phyloP scores from a whole-genome alignment of 257 asterid genomes.

The Solanum ahanhuiri region DNA sequence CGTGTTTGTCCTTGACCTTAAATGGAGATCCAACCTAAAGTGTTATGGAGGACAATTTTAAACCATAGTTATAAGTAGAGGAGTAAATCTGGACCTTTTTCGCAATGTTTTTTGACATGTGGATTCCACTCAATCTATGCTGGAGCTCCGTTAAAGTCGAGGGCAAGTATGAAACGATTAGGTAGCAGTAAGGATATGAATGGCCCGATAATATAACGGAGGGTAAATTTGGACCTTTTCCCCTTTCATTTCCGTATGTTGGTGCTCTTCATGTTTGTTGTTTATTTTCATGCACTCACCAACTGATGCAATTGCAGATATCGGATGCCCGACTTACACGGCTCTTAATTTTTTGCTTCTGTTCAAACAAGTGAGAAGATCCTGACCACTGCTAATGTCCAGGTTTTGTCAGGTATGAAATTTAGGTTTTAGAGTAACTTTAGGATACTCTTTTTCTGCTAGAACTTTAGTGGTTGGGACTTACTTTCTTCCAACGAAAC shows the following conservation, averaged over 20 bases:
- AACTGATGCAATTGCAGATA: not conserved
- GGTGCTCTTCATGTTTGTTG: not conserved
- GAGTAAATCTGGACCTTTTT: not conserved
- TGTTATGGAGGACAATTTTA: not conserved
- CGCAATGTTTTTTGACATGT: not conserved
- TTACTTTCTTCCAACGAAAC: not conserved
- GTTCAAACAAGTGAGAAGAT: not conserved
- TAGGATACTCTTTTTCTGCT: not conserved
- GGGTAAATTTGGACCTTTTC: not conserved
- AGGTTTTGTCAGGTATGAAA: not conserved
- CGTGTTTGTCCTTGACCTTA: not conserved
- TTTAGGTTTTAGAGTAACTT: not conserved
- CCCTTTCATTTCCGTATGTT: not conserved
- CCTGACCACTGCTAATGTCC: not conserved
- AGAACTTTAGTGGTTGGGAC: not conserved
- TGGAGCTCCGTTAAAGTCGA: not conserved
- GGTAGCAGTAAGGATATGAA: not conserved
- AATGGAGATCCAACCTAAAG: not conserved
- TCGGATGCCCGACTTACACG: not conserved
- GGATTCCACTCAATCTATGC: not conserved
- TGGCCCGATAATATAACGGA: not conserved
- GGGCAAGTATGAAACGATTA: not conserved
- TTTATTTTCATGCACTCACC: not conserved
- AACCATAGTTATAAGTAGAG: not conserved
- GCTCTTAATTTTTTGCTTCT: not conserved